Conservation (phyloP, 371 early-diverging fungal genomes). For the Actinomortierella ambigua region DNA sequence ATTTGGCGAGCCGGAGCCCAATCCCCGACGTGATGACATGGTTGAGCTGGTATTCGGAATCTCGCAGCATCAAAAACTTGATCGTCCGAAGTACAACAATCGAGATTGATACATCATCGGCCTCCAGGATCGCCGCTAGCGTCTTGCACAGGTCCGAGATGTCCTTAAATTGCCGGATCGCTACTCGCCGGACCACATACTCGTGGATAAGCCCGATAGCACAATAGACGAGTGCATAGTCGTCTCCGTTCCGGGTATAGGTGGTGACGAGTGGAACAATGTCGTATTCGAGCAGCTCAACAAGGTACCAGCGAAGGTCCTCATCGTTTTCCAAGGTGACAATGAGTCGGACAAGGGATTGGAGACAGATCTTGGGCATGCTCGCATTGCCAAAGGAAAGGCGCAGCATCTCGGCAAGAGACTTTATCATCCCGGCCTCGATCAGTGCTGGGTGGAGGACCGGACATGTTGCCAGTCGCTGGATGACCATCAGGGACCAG, state of each 20-base stretch:
- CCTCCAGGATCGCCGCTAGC: constrained; percentile 58
- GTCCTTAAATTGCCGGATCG: constrained; percentile 59
- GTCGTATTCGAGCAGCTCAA: constrained; percentile 64
- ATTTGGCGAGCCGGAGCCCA: constrained; percentile 64
- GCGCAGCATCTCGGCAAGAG: constrained; percentile 72
- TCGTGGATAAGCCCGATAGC: constrained; percentile 82
- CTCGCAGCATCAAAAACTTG: constrained; percentile 71
- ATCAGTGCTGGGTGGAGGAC: constrained; percentile 66
- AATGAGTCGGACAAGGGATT: constrained; percentile 78
- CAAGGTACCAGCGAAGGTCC: constrained; percentile 45
- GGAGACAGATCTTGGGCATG: constrained; percentile 85
- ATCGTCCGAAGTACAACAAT: constrained; percentile 71
- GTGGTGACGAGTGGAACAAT: constrained; percentile 71
- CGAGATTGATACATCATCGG: constrained; percentile 73
- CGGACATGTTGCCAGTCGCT: constrained; percentile 72
- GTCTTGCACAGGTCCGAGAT: constrained; percentile 67
- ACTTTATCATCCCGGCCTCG: constrained; percentile 58
- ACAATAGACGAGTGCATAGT: constrained; percentile 84
- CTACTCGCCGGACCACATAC: constrained; percentile 68
- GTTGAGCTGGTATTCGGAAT: constrained; percentile 45
- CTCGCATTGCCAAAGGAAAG: constrained; percentile 80
- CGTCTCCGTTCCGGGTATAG: constrained; percentile 79
- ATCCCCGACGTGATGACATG: constrained; percentile 63
- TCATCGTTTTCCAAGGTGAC: constrained; percentile 55
- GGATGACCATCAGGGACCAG: constrained; percentile 79